Conservation (phyloP, 495 filamentous ascomycete species). For the Saxophila tyrrhenica region DNA sequence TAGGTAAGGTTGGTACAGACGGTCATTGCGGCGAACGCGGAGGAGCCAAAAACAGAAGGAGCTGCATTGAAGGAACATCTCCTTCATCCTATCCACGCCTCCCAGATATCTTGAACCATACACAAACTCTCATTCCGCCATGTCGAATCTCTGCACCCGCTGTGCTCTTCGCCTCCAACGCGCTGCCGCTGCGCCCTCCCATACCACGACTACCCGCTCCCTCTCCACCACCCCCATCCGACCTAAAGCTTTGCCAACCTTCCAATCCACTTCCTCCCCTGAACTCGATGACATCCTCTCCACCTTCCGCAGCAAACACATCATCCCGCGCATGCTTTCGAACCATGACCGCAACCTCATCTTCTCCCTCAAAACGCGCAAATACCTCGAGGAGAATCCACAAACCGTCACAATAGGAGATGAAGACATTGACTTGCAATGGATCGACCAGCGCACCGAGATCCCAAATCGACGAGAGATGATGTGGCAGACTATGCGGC, state of each 20-base stretch:
- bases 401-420: slow-evolving; percentile 26
- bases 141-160: slow-evolving; percentile 9
- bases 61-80: background rate
- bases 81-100: background rate
- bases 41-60: background rate
- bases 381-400: slow-evolving; percentile 25
- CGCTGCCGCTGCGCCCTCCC: background rate
- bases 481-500: slow-evolving; percentile 19
- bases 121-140: background rate
- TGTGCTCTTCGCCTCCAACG: slow-evolving; percentile 17
- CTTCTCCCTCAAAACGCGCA: slow-evolving; percentile 21
- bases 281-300: slow-evolving; percentile 25
- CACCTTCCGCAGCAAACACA: slow-evolving; percentile 24
- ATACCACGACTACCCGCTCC: slow-evolving; percentile 1
- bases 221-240: slow-evolving; percentile 7
- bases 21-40: slow-evolving; percentile 4
- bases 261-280: slow-evolving; percentile 21
- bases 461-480: slow-evolving; percentile 20
- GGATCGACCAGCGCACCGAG: slow-evolving; percentile 25
- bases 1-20: background rate
- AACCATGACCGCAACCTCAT: slow-evolving; percentile 25
- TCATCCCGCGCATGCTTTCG: slow-evolving; percentile 29
- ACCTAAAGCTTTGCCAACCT: slow-evolving; percentile 23
- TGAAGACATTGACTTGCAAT: slow-evolving; percentile 27
- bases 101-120: too few relatives aligned